phyloP scores from a whole-genome alignment of 805 yeast genomes.

The Maudiozyma saulgeensis region DNA sequence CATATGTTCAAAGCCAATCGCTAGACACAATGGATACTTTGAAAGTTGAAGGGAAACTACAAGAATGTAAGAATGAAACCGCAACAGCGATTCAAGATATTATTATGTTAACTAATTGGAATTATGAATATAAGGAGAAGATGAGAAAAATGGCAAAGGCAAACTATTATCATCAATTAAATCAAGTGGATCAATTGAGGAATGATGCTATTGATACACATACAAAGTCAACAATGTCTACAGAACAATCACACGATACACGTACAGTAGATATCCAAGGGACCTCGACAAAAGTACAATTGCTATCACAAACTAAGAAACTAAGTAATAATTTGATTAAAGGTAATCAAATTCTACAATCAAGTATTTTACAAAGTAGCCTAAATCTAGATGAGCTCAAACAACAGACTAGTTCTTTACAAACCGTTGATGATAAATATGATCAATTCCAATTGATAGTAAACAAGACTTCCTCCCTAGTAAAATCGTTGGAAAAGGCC shows the following conservation, averaged over 20 bases:
- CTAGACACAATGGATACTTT: constrained; percentile 7
- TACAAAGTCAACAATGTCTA: neutral
- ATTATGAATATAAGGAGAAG: constrained; percentile 9
- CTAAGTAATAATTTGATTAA: constrained; percentile 25
- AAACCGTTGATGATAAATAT: constrained; percentile 25
- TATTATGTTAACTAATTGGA: constrained; percentile 15
- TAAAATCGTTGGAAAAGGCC: constrained; percentile 24
- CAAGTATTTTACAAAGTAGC: constrained; percentile 28
- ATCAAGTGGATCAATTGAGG: constrained; percentile 12
- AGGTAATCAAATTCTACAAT: constrained; percentile 26
- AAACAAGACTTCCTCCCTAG: constrained; percentile 22
- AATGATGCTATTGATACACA: constrained; percentile 12
- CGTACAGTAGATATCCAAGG: constrained; percentile 1
- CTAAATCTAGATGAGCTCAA: constrained; percentile 27
- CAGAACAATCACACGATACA: neutral
- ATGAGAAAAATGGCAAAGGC: constrained; percentile 4
- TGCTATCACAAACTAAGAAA: constrained; percentile 21
- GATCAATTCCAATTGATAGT: constrained; percentile 23
- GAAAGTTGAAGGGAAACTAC: constrained; percentile 4
- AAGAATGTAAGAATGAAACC: neutral
- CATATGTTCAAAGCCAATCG: constrained; percentile 10
- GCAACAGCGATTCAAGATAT: neutral
- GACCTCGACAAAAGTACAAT: constrained; percentile 18
- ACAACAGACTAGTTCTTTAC: constrained; percentile 24
- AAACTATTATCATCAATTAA: constrained; percentile 2